Conservation (phyloP, 2,329 filamentous ascomycete species). For the Fusarium sp. region DNA sequence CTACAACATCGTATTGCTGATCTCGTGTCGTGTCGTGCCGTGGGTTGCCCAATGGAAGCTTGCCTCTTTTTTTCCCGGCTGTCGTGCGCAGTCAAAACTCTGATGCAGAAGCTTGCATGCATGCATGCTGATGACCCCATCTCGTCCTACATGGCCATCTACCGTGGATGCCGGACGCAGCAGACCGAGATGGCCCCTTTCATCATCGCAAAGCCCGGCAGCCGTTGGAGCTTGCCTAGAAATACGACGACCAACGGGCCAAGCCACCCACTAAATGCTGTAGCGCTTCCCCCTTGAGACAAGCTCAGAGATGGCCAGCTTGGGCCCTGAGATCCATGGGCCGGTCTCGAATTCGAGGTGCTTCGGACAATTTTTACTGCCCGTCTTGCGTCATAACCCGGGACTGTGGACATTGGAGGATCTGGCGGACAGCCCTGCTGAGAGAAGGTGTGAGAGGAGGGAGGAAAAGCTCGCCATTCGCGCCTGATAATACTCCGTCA, state of each 20-base stretch:
- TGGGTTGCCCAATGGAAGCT: slow-evolving; percentile 31
- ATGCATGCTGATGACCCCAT: slow-evolving; percentile 15
- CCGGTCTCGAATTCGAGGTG: not conserved
- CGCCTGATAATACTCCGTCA: slow-evolving; percentile 22
- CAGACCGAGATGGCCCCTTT: too few species aligned
- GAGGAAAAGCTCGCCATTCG: slow-evolving; percentile 23
- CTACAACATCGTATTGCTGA: slow-evolving; percentile 44
- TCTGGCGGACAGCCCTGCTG: slow-evolving; percentile 1
- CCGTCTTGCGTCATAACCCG: slow-evolving; percentile 19
- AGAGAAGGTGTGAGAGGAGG: not conserved
- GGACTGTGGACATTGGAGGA: slow-evolving; percentile 9
- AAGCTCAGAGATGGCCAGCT: slow-evolving; percentile 21
- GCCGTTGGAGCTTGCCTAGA: slow-evolving; percentile 28
- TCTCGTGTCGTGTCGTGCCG: slow-evolving; percentile 47
- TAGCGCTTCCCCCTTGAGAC: slow-evolving; percentile 26
- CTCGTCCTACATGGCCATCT: slow-evolving; percentile 19
- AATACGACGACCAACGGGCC: slow-evolving; percentile 3
- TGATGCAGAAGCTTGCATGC: slow-evolving; percentile 6
- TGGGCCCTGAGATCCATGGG: slow-evolving; percentile 3
- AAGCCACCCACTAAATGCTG: slow-evolving; percentile 34
- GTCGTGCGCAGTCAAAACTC: slow-evolving; percentile 15
- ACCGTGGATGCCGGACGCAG: slow-evolving; percentile 27
- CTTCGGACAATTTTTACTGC: slow-evolving; percentile 26
- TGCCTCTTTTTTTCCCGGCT: slow-evolving; percentile 22
- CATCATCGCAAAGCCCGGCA: slow-evolving; percentile 26